These are phyloP conservation scores for Russula ochroleuca DNA, from an alignment of 768 basidiomycete species.

Conservation along the genomic window DNA sequence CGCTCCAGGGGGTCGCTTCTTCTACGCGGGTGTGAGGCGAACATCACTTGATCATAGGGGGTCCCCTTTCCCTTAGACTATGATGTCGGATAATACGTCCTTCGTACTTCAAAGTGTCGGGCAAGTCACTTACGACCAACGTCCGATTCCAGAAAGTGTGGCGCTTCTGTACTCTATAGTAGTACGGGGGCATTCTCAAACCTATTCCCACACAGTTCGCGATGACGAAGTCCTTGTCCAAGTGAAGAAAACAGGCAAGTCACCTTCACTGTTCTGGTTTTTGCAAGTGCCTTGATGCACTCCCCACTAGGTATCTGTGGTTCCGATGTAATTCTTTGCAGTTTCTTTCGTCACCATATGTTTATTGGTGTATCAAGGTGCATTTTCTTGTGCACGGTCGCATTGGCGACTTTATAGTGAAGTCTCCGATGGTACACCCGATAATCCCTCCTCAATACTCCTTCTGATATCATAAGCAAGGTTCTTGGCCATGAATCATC, in stretches of 20 bases:
- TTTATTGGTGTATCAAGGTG: slow-evolving; percentile 42
- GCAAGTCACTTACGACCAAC: slow-evolving; percentile 64
- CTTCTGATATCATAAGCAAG: slow-evolving; percentile 37
- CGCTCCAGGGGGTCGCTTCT: neutral
- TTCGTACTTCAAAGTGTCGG: slow-evolving; percentile 72
- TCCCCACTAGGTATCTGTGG: slow-evolving; percentile 73
- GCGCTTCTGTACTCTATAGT: slow-evolving; percentile 6
- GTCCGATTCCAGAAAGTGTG: slow-evolving; percentile 70
- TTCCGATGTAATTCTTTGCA: slow-evolving; percentile 57
- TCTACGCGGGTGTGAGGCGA: no score
- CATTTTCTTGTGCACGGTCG: slow-evolving; percentile 77
- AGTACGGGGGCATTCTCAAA: slow-evolving; percentile 4
- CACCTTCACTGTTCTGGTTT: neutral
- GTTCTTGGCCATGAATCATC: slow-evolving; percentile 93
- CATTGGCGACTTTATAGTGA: slow-evolving; percentile 76
- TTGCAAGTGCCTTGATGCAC: slow-evolving; percentile 12
- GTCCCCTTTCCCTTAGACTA: neutral
- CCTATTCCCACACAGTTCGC: slow-evolving; percentile 43
- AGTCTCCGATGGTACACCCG: slow-evolving; percentile 65
- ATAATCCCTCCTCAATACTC: slow-evolving; percentile 5
- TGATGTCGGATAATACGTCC: slow-evolving; percentile 71
- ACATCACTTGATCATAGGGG: neutral
- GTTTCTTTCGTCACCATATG: slow-evolving; percentile 20
- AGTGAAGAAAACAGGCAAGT: slow-evolving; percentile 87
- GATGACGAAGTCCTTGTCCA: slow-evolving; percentile 79